phyloP scores from a whole-genome alignment of 441 rosid species.

The Populus hybrid region DNA sequence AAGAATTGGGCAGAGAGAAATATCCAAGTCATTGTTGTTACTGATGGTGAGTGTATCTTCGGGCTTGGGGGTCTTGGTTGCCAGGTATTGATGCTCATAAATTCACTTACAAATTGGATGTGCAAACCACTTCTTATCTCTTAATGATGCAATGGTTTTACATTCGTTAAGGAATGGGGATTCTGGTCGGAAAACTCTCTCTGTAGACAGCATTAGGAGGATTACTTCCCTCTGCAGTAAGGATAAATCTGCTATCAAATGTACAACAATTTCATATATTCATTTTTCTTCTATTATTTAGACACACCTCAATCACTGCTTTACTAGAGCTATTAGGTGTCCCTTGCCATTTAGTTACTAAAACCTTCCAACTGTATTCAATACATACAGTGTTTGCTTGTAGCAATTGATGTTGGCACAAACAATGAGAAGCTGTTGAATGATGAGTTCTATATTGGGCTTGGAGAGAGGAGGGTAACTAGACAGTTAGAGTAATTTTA shows the following conservation, averaged over 20 bases:
- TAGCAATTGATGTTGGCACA: conserved; percentile 38
- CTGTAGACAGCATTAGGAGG: neutral
- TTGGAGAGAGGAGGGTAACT: too few species aligned
- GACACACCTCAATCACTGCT: neutral
- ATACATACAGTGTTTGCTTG: conserved; percentile 30
- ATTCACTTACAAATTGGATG: neutral
- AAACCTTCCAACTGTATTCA: neutral
- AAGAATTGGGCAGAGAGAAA: too few species aligned
- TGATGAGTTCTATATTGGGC: too few species aligned
- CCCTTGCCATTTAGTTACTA: conserved; percentile 6
- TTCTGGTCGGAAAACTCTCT: too few species aligned
- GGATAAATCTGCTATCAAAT: neutral
- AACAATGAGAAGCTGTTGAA: conserved; percentile 58
- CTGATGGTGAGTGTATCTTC: conserved; percentile 87
- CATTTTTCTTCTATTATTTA: neutral
- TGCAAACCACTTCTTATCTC: neutral
- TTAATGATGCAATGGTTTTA: neutral
- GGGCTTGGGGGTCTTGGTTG: conserved; percentile 97
- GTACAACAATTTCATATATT: neutral
- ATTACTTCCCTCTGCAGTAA: too few species aligned
- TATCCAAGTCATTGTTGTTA: conserved; percentile 21
- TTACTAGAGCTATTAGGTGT: neutral
- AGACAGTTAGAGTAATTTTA: too few species aligned
- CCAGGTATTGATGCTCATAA: conserved; percentile 46
- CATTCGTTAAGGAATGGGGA: conserved; percentile 83